These are phyloP conservation scores for Periconia sp. DNA, from an alignment of 2,329 filamentous ascomycete genomes.

Conservation along the genomic window DNA sequence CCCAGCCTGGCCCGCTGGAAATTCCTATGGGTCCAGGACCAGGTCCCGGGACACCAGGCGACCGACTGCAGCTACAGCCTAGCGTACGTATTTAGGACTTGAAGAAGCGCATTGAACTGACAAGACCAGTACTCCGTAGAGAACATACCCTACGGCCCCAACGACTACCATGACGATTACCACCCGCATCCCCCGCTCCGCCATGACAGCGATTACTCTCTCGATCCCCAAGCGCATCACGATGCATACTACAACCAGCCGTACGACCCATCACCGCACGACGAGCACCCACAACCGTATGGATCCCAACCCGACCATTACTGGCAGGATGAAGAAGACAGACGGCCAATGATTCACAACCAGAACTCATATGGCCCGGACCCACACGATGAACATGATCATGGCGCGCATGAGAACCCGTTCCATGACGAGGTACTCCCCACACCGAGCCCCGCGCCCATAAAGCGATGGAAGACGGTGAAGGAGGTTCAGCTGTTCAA, in stretches of 20 bases:
- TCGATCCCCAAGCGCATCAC: slow-evolving; percentile 85
- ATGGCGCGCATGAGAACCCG: slow-evolving; percentile 43
- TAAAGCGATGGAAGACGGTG: slow-evolving; percentile 96
- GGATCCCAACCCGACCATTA: slow-evolving; percentile 58
- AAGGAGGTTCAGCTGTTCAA: slow-evolving; percentile 98
- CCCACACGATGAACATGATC: slow-evolving; percentile 55
- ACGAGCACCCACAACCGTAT: slow-evolving; percentile 64
- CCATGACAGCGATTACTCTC: slow-evolving; percentile 68
- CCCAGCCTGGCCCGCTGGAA: slow-evolving; percentile 62
- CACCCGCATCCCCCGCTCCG: slow-evolving; percentile 56
- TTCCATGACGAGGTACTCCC: slow-evolving; percentile 52
- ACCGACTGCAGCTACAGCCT: slow-evolving; percentile 81
- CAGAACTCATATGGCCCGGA: slow-evolving; percentile 68
- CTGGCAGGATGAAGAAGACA: slow-evolving; percentile 73
- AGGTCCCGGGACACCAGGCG: slow-evolving; percentile 65
- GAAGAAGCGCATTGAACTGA: slow-evolving; percentile 11
- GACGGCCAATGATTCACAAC: slow-evolving; percentile 75
- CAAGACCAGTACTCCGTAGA: slow-evolving; percentile 69
- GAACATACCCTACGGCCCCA: slow-evolving; percentile 70
- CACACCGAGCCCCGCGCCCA: slow-evolving; percentile 63
- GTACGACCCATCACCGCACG: slow-evolving; percentile 73
- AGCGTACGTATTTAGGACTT: slow-evolving; percentile 65
- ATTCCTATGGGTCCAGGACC: slow-evolving; percentile 70
- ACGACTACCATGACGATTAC: slow-evolving; percentile 62
- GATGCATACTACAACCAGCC: slow-evolving; percentile 85